Evolutionary conservation across 129 eudicot genomes (phyloP).

Genomic region (Smallanthus sonchifolius): DNA sequence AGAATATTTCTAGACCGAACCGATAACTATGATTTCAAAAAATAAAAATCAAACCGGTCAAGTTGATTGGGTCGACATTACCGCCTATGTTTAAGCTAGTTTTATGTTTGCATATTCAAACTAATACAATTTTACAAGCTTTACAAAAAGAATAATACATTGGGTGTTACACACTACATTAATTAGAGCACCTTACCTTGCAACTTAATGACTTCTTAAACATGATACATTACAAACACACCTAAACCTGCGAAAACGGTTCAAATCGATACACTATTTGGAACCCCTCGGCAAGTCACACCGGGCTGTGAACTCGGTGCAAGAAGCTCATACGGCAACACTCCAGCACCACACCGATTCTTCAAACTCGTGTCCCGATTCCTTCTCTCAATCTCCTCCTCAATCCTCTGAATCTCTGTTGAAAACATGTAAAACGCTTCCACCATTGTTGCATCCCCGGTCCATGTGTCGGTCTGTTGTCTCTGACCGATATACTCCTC

Average conservation of each 20-base stretch:
- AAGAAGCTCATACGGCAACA: constrained; percentile 82
- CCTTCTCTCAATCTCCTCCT: constrained; percentile 72
- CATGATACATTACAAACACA: too few species aligned
- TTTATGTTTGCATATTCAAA: too few species aligned
- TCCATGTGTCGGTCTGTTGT: constrained; percentile 57
- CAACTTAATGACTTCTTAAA: too few species aligned
- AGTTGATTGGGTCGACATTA: too few species aligned
- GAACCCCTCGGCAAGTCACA: constrained; percentile 88
- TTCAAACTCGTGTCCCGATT: constrained; percentile 46
- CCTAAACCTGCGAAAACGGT: neutral
- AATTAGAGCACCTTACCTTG: too few species aligned
- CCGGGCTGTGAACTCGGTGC: constrained; percentile 87
- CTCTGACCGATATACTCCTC: constrained; percentile 94
- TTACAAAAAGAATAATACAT: too few species aligned
- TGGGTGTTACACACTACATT: too few species aligned
- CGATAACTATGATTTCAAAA: too few species aligned
- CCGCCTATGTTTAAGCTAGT: too few species aligned
- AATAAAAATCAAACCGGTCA: too few species aligned
- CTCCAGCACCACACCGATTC: constrained; percentile 96
- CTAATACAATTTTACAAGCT: too few species aligned
- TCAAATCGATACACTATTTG: constrained; percentile 78
- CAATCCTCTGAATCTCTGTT: constrained; percentile 56
- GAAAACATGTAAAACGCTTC: constrained; percentile 75
- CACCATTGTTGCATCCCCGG: constrained; percentile 61
- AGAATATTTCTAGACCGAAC: too few species aligned